These are phyloP conservation scores for Cercospora beticola DNA, from an alignment of 2,329 filamentous ascomycete species.

Conservation along the genomic window DNA sequence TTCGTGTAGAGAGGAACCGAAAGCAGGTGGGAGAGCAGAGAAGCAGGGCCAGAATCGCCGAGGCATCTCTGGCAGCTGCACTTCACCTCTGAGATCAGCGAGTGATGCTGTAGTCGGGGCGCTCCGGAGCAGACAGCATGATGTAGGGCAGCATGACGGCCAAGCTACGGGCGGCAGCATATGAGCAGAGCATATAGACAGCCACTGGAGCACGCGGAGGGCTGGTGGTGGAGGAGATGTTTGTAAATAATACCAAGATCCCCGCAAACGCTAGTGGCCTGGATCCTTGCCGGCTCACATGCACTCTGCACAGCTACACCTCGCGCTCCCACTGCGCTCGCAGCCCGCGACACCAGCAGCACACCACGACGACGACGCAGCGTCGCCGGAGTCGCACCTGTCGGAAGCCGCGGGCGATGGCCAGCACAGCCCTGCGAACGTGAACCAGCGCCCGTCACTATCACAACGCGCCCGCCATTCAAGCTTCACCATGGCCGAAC, in stretches of 20 bases:
- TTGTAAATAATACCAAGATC: not conserved
- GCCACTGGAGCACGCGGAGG: not conserved
- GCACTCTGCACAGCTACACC: not conserved
- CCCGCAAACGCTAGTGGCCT: not conserved
- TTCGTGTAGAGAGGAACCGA: not conserved
- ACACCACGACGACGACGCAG: not conserved
- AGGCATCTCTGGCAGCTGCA: not conserved
- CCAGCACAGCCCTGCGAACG: not conserved
- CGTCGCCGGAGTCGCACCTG: not conserved
- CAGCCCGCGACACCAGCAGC: not conserved
- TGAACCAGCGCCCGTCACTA: not conserved
- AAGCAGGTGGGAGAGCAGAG: not conserved
- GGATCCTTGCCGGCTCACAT: not conserved
- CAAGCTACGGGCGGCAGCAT: not conserved
- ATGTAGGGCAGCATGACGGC: not conserved
- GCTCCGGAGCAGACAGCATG: not conserved
- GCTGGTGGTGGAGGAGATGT: not conserved
- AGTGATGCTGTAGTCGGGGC: not conserved
- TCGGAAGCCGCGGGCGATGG: not conserved
- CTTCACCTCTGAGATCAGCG: not conserved
- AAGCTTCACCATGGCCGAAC: constrained; percentile 10
- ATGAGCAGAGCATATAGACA: not conserved
- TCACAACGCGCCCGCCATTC: not conserved
- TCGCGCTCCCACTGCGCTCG: not conserved
- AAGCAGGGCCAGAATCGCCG: not conserved